These are phyloP conservation scores for Teratosphaeria gauchensis DNA, from an alignment of 2,329 filamentous ascomycete genomes.

Conservation along the genomic window DNA sequence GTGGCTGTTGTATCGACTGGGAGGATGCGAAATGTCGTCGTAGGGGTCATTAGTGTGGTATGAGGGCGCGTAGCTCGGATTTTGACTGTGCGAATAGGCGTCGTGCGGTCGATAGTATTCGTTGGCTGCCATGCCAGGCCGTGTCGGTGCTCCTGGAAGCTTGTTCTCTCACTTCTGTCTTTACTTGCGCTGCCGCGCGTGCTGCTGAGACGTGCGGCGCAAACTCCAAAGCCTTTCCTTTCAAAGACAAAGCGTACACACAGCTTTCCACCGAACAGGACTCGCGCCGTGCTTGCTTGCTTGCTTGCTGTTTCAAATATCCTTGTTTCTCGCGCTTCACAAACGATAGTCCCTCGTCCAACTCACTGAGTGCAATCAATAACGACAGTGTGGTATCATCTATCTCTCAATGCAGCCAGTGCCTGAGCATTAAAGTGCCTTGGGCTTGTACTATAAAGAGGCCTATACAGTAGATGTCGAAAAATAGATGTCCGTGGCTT, in stretches of 20 bases:
- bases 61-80: background rate
- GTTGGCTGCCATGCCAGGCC: background rate
- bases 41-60: background rate
- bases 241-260: background rate
- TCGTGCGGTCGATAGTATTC: background rate
- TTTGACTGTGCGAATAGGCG: background rate
- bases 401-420: background rate
- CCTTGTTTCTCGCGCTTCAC: background rate
- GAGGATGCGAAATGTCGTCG: background rate
- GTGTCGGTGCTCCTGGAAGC: background rate
- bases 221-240: background rate
- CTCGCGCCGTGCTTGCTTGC: background rate
- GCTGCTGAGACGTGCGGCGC: background rate
- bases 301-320: background rate
- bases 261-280: background rate
- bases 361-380: background rate
- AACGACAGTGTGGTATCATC: background rate
- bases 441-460: background rate
- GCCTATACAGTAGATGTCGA: background rate
- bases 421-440: background rate
- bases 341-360: background rate
- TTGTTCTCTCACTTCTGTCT: background rate
- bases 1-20: slow-evolving; percentile 34
- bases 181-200: background rate
- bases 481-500: background rate